These are phyloP conservation scores for Pigoraptor vietnamica DNA, from an alignment of 78 protist species.

Conservation along the genomic window DNA sequence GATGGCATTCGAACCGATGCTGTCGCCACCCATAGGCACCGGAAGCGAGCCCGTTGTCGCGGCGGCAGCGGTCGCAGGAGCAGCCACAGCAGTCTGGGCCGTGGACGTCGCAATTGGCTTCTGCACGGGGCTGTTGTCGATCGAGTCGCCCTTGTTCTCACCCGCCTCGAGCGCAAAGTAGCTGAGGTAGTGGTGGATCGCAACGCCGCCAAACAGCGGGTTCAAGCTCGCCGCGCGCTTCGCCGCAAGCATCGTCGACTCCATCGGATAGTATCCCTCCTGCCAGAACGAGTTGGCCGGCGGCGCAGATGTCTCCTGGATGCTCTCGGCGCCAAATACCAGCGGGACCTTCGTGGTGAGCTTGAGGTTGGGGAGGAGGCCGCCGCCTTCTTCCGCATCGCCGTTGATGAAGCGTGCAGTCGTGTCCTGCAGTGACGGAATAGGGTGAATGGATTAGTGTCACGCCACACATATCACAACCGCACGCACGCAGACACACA, in stretches of 20 bases:
- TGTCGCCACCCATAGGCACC: no score
- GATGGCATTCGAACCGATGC: no score
- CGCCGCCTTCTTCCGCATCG: not conserved
- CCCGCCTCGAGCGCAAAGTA: not conserved
- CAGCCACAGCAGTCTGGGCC: not conserved
- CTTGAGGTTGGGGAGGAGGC: not conserved
- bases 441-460: not conserved
- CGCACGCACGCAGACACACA: no score
- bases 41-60: no score
- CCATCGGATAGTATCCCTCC: not conserved
- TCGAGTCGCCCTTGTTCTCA: not conserved
- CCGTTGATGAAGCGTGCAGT: not conserved
- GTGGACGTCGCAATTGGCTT: not conserved
- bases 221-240: not conserved
- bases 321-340: not conserved
- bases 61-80: not conserved
- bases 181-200: not conserved
- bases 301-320: not conserved
- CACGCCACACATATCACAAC: no score
- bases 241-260: not conserved
- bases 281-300: not conserved
- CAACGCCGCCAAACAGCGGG: not conserved
- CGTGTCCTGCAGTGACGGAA: not conserved
- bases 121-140: not conserved
- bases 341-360: not conserved